A percentile compares a stretch with the other conserved stretches of the same genome.
These are phyloP conservation scores for Isoetes taiwanensis DNA, from an alignment of 75 land plant species.

Conservation along the genomic window DNA sequence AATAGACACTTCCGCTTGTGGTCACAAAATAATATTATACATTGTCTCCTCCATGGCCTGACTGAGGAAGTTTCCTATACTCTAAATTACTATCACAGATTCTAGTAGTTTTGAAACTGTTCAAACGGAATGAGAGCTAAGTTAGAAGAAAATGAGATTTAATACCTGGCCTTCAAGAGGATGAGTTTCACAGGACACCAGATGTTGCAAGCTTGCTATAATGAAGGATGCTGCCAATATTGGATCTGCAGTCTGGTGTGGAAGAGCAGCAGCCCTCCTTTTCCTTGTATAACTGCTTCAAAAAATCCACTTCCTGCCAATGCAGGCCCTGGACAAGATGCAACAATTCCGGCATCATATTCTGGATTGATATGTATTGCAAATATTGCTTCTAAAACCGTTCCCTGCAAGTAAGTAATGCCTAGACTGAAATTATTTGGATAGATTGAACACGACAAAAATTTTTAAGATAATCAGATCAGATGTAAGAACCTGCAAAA, in stretches of 20 bases:
- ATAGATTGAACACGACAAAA: too few species aligned
- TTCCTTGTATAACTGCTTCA: conserved; percentile 51
- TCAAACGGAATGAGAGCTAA: too few species aligned
- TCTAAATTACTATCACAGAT: too few species aligned
- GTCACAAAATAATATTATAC: too few species aligned
- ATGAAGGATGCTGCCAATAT: conserved; percentile 61
- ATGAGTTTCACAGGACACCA: conserved; percentile 83
- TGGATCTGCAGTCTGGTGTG: conserved; percentile 62
- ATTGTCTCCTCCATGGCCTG: too few species aligned
- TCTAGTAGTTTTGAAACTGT: too few species aligned
- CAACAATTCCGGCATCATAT: conserved; percentile 29
- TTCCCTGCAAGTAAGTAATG: conserved; percentile 47
- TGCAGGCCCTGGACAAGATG: conserved; percentile 45
- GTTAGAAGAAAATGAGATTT: too few species aligned
- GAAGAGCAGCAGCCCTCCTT: conserved; percentile 66
- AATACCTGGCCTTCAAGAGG: conserved; percentile 84
- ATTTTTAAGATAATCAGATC: too few species aligned
- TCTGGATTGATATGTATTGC: conserved; percentile 44
- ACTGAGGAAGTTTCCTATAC: too few species aligned
- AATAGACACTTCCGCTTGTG: too few species aligned
- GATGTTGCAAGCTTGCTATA: conserved; percentile 59
- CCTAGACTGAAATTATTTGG: too few species aligned
- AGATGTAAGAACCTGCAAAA: conserved; percentile 48
- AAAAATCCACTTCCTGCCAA: conserved; percentile 78
- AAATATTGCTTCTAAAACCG: conserved; percentile 77